Percentiles rank a stretch among this genome's conserved stretches.
phyloP scores from a whole-genome alignment of 192 early-diverging fungal species.

The Chytriomyces sp. region DNA sequence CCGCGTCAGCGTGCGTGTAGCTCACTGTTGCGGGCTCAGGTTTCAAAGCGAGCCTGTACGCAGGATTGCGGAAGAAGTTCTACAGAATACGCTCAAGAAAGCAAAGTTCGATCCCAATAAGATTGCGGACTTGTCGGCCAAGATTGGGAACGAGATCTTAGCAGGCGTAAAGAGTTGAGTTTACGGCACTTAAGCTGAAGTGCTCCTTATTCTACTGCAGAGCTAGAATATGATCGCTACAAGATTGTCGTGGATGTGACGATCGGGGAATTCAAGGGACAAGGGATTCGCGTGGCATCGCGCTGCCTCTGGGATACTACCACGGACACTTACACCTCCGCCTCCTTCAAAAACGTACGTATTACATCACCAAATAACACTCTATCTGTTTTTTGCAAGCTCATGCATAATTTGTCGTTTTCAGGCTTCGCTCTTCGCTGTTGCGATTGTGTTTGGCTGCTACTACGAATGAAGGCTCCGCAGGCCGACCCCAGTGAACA shows the following conservation, averaged over 20 bases:
- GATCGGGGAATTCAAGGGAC: slow-evolving; percentile 64
- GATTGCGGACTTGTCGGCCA: slow-evolving; percentile 44
- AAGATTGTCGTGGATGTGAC: slow-evolving; percentile 61
- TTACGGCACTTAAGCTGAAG: neutral
- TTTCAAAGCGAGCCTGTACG: slow-evolving; percentile 47
- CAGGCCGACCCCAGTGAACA: too few species aligned
- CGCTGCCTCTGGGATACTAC: slow-evolving; percentile 58
- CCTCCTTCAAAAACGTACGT: slow-evolving; percentile 61
- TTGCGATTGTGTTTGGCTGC: too few species aligned
- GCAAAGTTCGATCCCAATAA: slow-evolving; percentile 57
- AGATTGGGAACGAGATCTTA: slow-evolving; percentile 60
- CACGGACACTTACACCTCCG: slow-evolving; percentile 56
- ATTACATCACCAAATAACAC: too few species aligned
- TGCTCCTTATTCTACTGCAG: slow-evolving; percentile 30
- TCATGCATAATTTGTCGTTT: too few species aligned
- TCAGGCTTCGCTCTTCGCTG: too few species aligned
- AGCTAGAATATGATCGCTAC: slow-evolving; percentile 59
- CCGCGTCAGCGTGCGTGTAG: neutral
- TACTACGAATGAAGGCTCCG: too few species aligned
- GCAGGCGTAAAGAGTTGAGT: slow-evolving; percentile 52
- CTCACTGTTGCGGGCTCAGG: too few species aligned
- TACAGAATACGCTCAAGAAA: slow-evolving; percentile 48
- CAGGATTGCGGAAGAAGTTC: slow-evolving; percentile 43
- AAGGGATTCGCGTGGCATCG: slow-evolving; percentile 58
- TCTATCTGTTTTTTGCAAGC: too few species aligned